Base-by-base conservation (phyloP, 2,329 filamentous ascomycete species). In the Colletotrichum euphorbiae region DNA sequence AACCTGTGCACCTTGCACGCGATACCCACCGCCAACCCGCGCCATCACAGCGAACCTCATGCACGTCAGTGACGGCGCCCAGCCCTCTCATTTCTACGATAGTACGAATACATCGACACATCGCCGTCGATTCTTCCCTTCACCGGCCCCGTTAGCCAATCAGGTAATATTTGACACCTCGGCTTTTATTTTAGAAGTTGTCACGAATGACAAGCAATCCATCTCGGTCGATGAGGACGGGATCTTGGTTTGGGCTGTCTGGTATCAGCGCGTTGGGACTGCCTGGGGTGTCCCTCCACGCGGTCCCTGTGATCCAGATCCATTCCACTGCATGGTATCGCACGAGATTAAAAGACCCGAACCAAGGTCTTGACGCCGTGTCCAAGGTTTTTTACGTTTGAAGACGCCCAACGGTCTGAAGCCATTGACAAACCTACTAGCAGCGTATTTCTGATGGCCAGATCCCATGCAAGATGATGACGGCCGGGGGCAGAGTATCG, bases 141-240 rank as follows among this genome's bases (percentile, higher is more conserved):
- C 42, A 33, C 24, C 48, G 51, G 51, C 43, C 38, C 59, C 51
- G 3, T 50, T 46, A 42, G 51, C 59, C 21, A 62, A 50, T 67
- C 57, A 45, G 33, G 50, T 52, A 52, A 57, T 51, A 33, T 36
- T 38, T 57, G 57, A 62, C 63, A 43, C 36, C 50, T 51, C 63
- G 43, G 43, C 28, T 40, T 54, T 65, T 8, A 28, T 7, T 28
- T 54, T 54, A 28, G 62, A 40, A 40, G n/a, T 36, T 21, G 42
- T 65, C 55, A 65, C 40, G 28, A 66, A 52, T 40, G 31, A 58
- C 43, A 54, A 24, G 5, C 42, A 11, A 42, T 42, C 24, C 50
- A 57, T 57, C 59, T 57, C 15, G 52, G 51, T 24, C 51, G 24
- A 51, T 17, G 40, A 42, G 6, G 17, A 52, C 45, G 28, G 36